These are phyloP conservation scores for Isabelozyma pseudorhagii DNA, from an alignment of 805 yeast species.

Conservation along the genomic window DNA sequence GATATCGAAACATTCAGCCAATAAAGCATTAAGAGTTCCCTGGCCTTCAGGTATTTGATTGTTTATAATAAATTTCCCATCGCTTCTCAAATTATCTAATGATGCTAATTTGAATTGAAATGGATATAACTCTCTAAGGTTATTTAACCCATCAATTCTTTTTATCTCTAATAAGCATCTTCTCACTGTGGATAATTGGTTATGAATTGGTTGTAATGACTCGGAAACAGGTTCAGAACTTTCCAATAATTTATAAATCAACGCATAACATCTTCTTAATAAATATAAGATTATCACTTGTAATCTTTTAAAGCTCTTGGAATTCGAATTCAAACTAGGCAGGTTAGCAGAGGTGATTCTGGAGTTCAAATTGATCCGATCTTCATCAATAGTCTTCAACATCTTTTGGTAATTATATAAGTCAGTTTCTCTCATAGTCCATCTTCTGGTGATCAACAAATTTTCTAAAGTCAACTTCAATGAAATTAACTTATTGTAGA, in stretches of 20 bases:
- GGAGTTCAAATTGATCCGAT: slow-evolving; percentile 47
- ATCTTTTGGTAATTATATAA: slow-evolving; percentile 76
- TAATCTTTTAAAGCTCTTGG: slow-evolving; percentile 23
- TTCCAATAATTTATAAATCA: slow-evolving; percentile 83
- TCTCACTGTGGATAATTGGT: slow-evolving; percentile 88
- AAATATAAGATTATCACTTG: slow-evolving; percentile 63
- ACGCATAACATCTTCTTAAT: slow-evolving; percentile 86
- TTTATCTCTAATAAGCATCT: slow-evolving; percentile 86
- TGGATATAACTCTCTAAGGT: slow-evolving; percentile 88
- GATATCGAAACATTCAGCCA: slow-evolving; percentile 93
- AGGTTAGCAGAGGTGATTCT: not conserved
- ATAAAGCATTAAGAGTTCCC: slow-evolving; percentile 85
- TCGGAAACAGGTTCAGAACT: slow-evolving; percentile 95
- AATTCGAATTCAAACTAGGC: not conserved
- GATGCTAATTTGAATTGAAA: slow-evolving; percentile 92
- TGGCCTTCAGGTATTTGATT: slow-evolving; percentile 97
- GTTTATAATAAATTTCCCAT: slow-evolving; percentile 88
- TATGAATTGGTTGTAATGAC: slow-evolving; percentile 88
- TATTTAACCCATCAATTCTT: slow-evolving; percentile 87
- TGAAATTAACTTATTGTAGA: slow-evolving; percentile 61
- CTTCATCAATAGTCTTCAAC: slow-evolving; percentile 69
- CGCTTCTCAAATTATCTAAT: slow-evolving; percentile 78
- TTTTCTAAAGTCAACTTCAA: slow-evolving; percentile 77
- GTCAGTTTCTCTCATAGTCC: slow-evolving; percentile 98
- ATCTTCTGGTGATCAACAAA: slow-evolving; percentile 84